Base-by-base conservation (phyloP, 768 basidiomycete genomes). In the Erythrobasidium yunnanense region DNA sequence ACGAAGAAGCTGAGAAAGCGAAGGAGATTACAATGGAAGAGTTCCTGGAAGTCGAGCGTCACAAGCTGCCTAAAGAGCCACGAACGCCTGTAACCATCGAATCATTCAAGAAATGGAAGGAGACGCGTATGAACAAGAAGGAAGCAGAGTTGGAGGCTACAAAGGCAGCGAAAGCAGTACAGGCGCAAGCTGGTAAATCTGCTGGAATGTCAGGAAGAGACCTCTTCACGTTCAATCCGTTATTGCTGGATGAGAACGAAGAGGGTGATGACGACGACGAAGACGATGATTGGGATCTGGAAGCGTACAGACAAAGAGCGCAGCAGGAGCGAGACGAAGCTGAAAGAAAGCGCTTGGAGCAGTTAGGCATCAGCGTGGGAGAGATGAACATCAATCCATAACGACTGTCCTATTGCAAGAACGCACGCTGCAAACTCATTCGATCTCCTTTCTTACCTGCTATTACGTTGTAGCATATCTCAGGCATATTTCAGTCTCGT, bases 11-110 rank as follows among this genome's bases (percentile, higher is more conserved):
- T 25, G 78, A 77, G 71, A 92, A 90, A 77, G 85, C 87, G 3
- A 86, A 87, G 66, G 79, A 81, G 54, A 97, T 99, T 74, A 90
- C 88, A 70, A 71, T 99, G 38, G 95, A 97, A 75, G 95, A 97
- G 71, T 99, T 99, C 80, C 75, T 99, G 65, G 95, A 99, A 78
- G 89, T 90, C 54, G 93, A 97, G 90, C 85, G 95, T 62, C 93
- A 97, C 78, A 97, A 95, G 81, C 81, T 99, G 23, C 89, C 90
- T 29, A 30, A 83, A 15, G 88, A 87, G 72, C 77, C 77, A 71
- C 79, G 97, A 49, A 99, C 95, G 15, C 93, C 92, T 1, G 90
- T 97, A 3, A 97, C 91, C 1, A 83, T 81, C 0, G 95, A 99
- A 74, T 79, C 85, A 0, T 99, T 99, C 74, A 87, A 89, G 0